Percentiles rank a stretch among this genome's conserved stretches.
phyloP scores from a whole-genome alignment of 2,329 filamentous ascomycete genomes.

The Penicillium sp. region DNA sequence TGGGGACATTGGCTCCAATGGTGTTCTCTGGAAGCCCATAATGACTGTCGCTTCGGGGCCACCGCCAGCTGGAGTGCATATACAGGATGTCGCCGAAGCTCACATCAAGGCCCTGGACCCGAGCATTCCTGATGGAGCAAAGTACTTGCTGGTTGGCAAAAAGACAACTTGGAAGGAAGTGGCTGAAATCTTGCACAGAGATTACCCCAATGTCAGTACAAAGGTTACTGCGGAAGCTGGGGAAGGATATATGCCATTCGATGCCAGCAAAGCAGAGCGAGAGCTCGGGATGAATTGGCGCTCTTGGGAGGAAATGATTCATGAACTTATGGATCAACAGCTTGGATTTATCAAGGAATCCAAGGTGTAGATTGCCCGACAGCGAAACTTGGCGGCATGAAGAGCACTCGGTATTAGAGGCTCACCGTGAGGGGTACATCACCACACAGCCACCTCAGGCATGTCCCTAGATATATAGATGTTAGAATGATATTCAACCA shows the following conservation, averaged over 20 bases:
- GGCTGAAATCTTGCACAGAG: conserved; percentile 12
- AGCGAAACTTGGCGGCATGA: background rate
- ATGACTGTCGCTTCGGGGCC: conserved; percentile 11
- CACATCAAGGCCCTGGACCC: conserved; percentile 25
- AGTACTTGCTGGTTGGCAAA: conserved; percentile 19
- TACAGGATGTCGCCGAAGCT: conserved; percentile 30
- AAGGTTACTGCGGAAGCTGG: conserved; percentile 9
- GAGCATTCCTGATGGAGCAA: conserved; percentile 21
- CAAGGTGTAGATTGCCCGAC: background rate
- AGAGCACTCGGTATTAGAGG: too few relatives aligned
- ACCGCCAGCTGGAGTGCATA: conserved; percentile 20
- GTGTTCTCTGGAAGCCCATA: conserved; percentile 16
- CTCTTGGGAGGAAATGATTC: conserved; percentile 21
- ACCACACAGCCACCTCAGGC: too few relatives aligned
- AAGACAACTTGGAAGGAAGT: conserved; percentile 17
- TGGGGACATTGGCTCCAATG: conserved; percentile 16
- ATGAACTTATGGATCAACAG: conserved; percentile 26
- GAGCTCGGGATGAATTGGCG: conserved; percentile 28
- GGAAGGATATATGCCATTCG: conserved; percentile 1
- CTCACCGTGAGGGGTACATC: too few relatives aligned
- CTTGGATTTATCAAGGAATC: conserved; percentile 6
- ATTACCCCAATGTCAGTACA: conserved; percentile 18
- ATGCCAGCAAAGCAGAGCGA: conserved; percentile 22
- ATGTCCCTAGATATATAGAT: too few relatives aligned
- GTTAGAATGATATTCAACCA: too few relatives aligned